Evolutionary conservation across 2,329 filamentous ascomycete genomes (phyloP).

Genomic region (Xylaria sp.): DNA sequence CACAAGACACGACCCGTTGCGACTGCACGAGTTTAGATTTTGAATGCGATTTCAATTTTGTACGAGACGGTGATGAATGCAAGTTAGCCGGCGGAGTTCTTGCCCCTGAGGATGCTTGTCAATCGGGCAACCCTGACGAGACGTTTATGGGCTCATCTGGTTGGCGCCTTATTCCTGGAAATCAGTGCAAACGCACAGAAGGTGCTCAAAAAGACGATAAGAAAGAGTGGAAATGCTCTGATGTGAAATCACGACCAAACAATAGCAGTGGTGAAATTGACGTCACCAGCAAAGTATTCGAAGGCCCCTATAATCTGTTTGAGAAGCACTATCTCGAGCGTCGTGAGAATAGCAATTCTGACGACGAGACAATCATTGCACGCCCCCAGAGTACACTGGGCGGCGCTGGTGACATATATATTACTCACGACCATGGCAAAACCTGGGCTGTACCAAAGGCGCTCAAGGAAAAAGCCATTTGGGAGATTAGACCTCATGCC

Average conservation of each 20-base stretch:
- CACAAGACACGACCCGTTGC: conserved; percentile 74
- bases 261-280: conserved; percentile 70
- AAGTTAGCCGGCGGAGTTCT: conserved; percentile 65
- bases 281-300: conserved; percentile 66
- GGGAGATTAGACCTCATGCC: conserved; percentile 74
- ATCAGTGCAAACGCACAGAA: conserved; percentile 67
- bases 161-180: conserved; percentile 88
- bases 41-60: conserved; percentile 95
- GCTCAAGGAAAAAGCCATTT: conserved; percentile 72
- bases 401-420: conserved; percentile 64
- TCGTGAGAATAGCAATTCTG: conserved; percentile 64
- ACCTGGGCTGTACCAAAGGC: conserved; percentile 70
- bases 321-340: conserved; percentile 80
- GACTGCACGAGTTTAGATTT: conserved; percentile 85
- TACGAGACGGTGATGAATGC: conserved; percentile 72
- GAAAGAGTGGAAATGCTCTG: conserved; percentile 78
- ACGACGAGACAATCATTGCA: conserved; percentile 75
- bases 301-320: conserved; percentile 57
- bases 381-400: conserved; percentile 56
- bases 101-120: conserved; percentile 75
- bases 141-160: conserved; percentile 87
- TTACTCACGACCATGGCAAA: conserved; percentile 88
- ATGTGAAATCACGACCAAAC: conserved; percentile 55
- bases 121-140: conserved; percentile 65
- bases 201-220: conserved; percentile 71